phyloP scores from a whole-genome alignment of 2,329 filamentous ascomycete species.

The Lachnellula subtilissima region DNA sequence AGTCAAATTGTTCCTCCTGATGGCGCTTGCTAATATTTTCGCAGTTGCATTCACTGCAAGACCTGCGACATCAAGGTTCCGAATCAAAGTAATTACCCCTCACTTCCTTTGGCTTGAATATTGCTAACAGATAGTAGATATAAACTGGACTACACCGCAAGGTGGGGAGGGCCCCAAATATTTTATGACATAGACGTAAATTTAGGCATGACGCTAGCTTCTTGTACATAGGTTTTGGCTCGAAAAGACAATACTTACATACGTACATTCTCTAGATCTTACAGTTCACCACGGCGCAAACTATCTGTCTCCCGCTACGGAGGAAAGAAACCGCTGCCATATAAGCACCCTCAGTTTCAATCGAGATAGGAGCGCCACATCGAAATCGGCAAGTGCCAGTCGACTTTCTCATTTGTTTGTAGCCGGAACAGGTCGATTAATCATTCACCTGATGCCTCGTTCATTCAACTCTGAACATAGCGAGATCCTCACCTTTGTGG shows the following conservation, averaged over 20 bases:
- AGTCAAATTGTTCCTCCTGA: not conserved
- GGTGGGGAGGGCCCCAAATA: conserved; percentile 76
- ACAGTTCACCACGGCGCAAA: too few species aligned
- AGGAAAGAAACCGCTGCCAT: too few species aligned
- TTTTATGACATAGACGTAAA: conserved; percentile 51
- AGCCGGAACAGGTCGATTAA: too few species aligned
- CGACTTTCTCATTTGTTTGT: too few species aligned
- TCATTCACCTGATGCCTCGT: too few species aligned
- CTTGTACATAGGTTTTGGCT: conserved; percentile 12
- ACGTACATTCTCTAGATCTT: too few species aligned
- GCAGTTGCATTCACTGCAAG: conserved; percentile 97
- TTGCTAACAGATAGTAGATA: conserved; percentile 50
- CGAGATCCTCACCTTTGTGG: too few species aligned
- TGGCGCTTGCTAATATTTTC: conserved; percentile 9
- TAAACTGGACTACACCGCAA: conserved; percentile 94
- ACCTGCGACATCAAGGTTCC: conserved; percentile 99
- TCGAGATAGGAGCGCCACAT: too few species aligned
- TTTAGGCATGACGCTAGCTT: not conserved
- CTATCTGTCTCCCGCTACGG: too few species aligned
- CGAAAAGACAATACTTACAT: not conserved
- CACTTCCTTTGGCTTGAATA: not conserved
- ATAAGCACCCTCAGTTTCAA: too few species aligned
- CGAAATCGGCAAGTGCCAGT: too few species aligned
- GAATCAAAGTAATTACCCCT: conserved; percentile 48
- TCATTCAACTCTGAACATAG: too few species aligned